Evolutionary conservation across 2,329 filamentous ascomycete species (phyloP).

Genomic region (Aspergillus vadensis): DNA sequence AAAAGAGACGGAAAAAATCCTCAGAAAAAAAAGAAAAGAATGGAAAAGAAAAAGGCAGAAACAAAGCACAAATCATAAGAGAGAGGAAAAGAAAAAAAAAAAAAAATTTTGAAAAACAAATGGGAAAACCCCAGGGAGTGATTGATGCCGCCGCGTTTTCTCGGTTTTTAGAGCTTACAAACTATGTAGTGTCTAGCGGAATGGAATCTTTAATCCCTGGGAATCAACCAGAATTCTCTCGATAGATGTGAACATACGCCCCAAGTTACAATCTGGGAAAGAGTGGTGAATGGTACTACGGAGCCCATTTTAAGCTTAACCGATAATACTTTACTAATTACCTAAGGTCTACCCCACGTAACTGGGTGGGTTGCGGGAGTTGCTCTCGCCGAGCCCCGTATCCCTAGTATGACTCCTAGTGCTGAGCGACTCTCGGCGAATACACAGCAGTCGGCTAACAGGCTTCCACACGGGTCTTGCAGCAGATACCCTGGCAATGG

Average conservation of each 20-base stretch:
- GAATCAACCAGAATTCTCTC: background rate
- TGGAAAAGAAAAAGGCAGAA: conserved; percentile 13
- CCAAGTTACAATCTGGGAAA: too few species aligned
- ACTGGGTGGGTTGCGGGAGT: background rate
- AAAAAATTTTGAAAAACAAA: conserved; percentile 10
- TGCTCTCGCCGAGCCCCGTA: conserved; percentile 1
- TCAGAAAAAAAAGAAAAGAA: background rate
- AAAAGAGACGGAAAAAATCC: background rate
- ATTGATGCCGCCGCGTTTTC: conserved; percentile 8
- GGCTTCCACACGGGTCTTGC: background rate
- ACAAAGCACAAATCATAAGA: conserved; percentile 8
- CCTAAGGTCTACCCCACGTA: background rate
- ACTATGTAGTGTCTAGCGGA: background rate
- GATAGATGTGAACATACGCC: background rate
- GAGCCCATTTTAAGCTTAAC: background rate
- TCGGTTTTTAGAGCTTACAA: background rate
- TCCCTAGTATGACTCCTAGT: background rate
- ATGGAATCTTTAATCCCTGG: background rate
- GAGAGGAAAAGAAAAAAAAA: conserved; percentile 3
- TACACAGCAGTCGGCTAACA: background rate
- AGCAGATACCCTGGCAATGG: conserved; percentile 29
- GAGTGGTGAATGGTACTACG: background rate
- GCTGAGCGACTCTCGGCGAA: background rate
- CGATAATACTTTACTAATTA: background rate
- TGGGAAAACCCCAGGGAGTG: conserved; percentile 7